Evolutionary conservation across 2,329 filamentous ascomycete genomes (phyloP), one percentile per base, ranked within the genome.

Genomic region (Huntiella savannae): DNA sequence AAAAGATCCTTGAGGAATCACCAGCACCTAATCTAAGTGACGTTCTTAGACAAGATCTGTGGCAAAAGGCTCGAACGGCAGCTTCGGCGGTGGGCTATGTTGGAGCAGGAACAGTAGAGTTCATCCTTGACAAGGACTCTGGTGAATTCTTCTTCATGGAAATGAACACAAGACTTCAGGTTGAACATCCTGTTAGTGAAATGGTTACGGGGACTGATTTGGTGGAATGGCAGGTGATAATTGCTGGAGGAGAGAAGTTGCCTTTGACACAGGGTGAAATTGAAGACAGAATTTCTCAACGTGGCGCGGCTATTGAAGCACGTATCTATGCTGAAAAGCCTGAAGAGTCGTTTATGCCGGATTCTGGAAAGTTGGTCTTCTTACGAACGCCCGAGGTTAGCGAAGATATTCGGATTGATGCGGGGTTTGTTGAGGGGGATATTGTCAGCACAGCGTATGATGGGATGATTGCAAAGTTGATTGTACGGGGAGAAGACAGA

Each of bases 381-480:
- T 74, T 96, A 8, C 72, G 75, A 33, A 86, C 82, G 1, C 87
- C 88, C 0, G 62, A 65, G 22, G 64, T 72, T 1, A 72, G 75
- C 34, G 70, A 79, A 1, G 81, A 86, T 52, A 73, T 96, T 32
- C 78, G 91, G 36, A 86, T 98, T 53, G 91, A 98, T 57, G 86
- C 87, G 40, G 91, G 91, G 1, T 96, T 96, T 59, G 75, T 87
- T 22, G 72, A 86, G 54, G 91, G 91, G 19, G 88, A 94, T 58
- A 84, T 85, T 52, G 83, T 98, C 2, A 92, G 87, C 0, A 84
- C 88, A 49, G 83, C 91, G 46, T 98, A 98, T 61, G 91, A 98
- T 55, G 91, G 91, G 22, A 98, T 98, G 91, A 94, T 98, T 54
- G 84, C 91, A 39, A 98, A 98, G 64, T 73, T 98, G 45, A 98